Base-by-base conservation (phyloP, 768 basidiomycete genomes). In the Stropharia rugosoannulata region DNA sequence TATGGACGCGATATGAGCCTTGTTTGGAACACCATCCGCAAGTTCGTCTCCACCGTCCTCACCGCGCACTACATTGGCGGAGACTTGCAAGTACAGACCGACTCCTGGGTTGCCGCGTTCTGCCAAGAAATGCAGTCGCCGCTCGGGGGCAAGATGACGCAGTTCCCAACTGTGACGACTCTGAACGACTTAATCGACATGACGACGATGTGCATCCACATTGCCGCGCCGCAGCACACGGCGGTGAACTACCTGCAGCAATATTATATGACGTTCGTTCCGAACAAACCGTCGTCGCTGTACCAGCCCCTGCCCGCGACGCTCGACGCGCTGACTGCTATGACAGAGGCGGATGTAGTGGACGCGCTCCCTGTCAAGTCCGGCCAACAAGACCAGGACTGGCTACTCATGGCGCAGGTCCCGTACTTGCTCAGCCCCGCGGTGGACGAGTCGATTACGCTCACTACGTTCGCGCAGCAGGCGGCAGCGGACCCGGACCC, bases 241-340 rank as follows among this genome's bases (percentile, higher is more conserved):
- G 70, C 70, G 3, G 64, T 70, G 59, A 70, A 70, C 51, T 70
- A 69, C 46, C 63, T 70, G n/a, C 69, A 70, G 53, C 69, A 70
- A 49, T 71, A 67, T 48, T 71, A 71, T 56, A 66, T 64, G 57
- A 65, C 67, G 8, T 71, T 70, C 39, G 62, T 71, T 44, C 67
- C 67, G 9, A 71, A 71, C 58, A 68, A 64, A 40, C 70, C 68
- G 10, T 62, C 67, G 2, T 57, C 70, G 10, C 62, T 71, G 16
- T 65, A 58, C 46, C 38, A 52, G 10, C 65, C 62, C 7, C 60
- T 67, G 40, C 69, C 69, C 7, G 50, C 40, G 15, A 52, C 60
- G 7, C 39, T 70, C 19, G n/a, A 25, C 11, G 53, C 64, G 29
- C 62, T 70, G 40, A 29, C 65, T 46, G 49, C 12, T 5, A 58